Evolutionary conservation across 1,139 yeast species (phyloP).

Genomic region (Diutina ranongensis): DNA sequence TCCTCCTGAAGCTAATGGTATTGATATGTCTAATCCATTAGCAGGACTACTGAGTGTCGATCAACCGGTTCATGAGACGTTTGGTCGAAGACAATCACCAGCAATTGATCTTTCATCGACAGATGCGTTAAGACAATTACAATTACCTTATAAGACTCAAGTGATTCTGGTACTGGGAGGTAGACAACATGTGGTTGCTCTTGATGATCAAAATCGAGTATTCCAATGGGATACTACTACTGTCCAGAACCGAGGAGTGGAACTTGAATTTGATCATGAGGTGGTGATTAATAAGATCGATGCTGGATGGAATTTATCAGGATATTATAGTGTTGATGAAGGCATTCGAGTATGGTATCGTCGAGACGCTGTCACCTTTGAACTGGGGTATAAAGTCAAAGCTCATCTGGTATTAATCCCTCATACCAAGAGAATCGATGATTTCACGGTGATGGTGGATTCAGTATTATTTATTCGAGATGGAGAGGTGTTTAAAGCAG

Average conservation of each 20-base stretch:
- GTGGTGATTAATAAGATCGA: slow-evolving; percentile 30
- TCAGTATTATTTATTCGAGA: slow-evolving; percentile 38
- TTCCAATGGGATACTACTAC: slow-evolving; percentile 54
- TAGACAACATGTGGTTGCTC: slow-evolving; percentile 52
- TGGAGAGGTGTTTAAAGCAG: slow-evolving; percentile 34
- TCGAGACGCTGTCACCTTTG: slow-evolving; percentile 16
- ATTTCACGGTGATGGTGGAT: slow-evolving; percentile 45
- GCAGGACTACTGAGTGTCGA: neutral
- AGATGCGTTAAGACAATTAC: slow-evolving; percentile 15
- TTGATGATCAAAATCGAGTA: slow-evolving; percentile 38
- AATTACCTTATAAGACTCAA: slow-evolving; percentile 14
- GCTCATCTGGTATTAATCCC: slow-evolving; percentile 18
- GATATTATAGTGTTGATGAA: slow-evolving; percentile 28
- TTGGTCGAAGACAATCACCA: slow-evolving; percentile 10
- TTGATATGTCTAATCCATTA: neutral
- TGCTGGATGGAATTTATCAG: slow-evolving; percentile 64
- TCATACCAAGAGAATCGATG: slow-evolving; percentile 14
- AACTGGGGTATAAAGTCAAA: slow-evolving; percentile 24
- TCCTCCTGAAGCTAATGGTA: neutral
- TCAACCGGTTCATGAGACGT: neutral
- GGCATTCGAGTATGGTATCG: slow-evolving; percentile 56
- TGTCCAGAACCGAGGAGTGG: slow-evolving; percentile 31
- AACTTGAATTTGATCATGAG: slow-evolving; percentile 25
- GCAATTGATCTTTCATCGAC: slow-evolving; percentile 11
- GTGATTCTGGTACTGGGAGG: slow-evolving; percentile 30